Percentiles rank a stretch among this genome's conserved stretches.
Conservation (phyloP, 2,329 filamentous ascomycete species). For the Trichothecium roseum region DNA sequence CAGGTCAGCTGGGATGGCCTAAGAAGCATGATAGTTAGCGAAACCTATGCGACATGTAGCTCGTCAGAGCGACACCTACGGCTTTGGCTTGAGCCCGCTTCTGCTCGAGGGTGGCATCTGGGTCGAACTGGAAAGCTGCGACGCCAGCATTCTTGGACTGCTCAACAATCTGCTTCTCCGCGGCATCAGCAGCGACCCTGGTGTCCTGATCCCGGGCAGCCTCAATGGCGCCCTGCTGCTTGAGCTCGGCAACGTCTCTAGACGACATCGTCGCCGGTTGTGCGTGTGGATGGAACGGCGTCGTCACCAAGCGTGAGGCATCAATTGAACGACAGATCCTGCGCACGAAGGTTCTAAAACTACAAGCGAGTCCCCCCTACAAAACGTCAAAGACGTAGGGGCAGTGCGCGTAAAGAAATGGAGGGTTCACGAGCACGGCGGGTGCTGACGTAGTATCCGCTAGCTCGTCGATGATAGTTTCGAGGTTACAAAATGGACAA, state of each 20-base stretch:
- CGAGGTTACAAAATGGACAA: background rate
- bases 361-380: too few relatives aligned
- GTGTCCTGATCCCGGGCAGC: slow-evolving; percentile 64
- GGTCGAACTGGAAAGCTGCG: slow-evolving; percentile 76
- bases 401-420: background rate
- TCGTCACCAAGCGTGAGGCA: slow-evolving; percentile 12
- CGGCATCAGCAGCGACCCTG: slow-evolving; percentile 49
- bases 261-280: slow-evolving; percentile 20
- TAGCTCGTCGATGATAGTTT: slow-evolving; percentile 1
- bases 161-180: slow-evolving; percentile 62
- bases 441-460: background rate
- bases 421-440: background rate
- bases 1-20: slow-evolving; percentile 28
- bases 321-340: slow-evolving; percentile 4
- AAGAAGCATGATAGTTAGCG: slow-evolving; percentile 1
- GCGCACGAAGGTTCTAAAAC: background rate
- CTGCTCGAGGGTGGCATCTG: slow-evolving; percentile 70
- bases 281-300: slow-evolving; percentile 5
- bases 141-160: slow-evolving; percentile 73
- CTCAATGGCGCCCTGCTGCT: slow-evolving; percentile 70
- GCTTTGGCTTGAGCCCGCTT: slow-evolving; percentile 72
- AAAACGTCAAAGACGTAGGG: background rate
- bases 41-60: background rate
- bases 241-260: slow-evolving; percentile 50
- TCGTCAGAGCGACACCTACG: slow-evolving; percentile 40